Conservation (phyloP, 73 alveolate genomes). For the Paraurostyla sp. region DNA sequence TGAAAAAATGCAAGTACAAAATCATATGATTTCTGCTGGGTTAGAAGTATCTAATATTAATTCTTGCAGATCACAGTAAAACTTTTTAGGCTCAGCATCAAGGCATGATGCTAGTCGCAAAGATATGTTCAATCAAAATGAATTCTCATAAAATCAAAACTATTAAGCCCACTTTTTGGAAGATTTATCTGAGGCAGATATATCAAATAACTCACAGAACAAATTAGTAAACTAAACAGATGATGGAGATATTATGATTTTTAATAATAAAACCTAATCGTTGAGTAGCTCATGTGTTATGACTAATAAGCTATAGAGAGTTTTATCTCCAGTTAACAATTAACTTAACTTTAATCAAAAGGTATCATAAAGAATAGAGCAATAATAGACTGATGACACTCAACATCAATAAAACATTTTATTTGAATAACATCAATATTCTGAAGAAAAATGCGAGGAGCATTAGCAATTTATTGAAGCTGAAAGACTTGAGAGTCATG, state of each 20-base stretch:
- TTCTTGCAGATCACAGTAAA: conserved; percentile 39
- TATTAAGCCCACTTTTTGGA: conserved; percentile 23
- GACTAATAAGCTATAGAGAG: conserved; percentile 14
- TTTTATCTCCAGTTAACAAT: conserved; percentile 2
- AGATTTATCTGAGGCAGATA: conserved; percentile 22
- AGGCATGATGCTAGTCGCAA: neutral
- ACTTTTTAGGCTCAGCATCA: conserved; percentile 7
- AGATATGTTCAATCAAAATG: neutral
- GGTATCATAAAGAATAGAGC: neutral
- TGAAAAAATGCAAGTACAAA: neutral
- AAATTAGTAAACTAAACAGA: neutral
- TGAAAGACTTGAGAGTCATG: no score
- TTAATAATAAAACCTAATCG: conserved; percentile 25
- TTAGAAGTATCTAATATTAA: conserved; percentile 24
- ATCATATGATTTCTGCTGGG: neutral
- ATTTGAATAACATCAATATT: no score
- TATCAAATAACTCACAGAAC: neutral
- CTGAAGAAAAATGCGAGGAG: neutral
- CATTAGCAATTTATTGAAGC: neutral
- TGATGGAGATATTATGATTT: conserved; percentile 39
- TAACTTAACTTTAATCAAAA: neutral
- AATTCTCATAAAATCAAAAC: no score
- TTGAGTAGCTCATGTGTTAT: neutral
- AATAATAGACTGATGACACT: no score
- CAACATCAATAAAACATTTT: no score